Base-by-base conservation (phyloP, 2,329 filamentous ascomycete species). In the Colletotrichum tofieldiae region DNA sequence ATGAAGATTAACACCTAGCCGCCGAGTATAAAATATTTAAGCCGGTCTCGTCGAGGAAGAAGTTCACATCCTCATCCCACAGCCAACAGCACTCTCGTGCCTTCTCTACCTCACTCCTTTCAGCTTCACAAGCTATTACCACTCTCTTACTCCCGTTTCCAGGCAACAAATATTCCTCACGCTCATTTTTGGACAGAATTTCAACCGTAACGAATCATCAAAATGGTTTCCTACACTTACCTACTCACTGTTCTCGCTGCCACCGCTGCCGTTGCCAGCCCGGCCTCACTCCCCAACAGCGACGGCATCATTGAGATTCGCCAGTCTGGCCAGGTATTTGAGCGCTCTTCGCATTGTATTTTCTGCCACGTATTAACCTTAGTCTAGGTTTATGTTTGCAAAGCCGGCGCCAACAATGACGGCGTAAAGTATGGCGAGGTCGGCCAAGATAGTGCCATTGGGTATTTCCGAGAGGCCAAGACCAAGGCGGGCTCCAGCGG, bases 181-280 rank as follows among this genome's bases (percentile, higher is more conserved):
- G 11, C 35, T 37, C 35, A 7, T 37, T 37, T 9, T 37, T 1
- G 35, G 11, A 37, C 8, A 9, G 11, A 9, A 2, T 7, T 2
- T 37, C 35, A 37, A 9, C 35, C 8, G 35, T 9, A 11, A 5
- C 35, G 11, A 37, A 37, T 37, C 35, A 37, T 2, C 35, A 37
- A 37, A 37, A 37, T 37, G 35, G 35, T 37, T 37, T 37, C 35
- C 11, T 37, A 11, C 45, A 54, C 61, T 64, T 41, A 64, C 5
- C 35, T 64, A 39, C 61, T 64, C 32, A 43, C 61, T 54, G 1
- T 64, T 9, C 61, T 54, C 7, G 61, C 49, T 26, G 61, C 61
- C 0, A 54, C 61, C 6, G 37, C 29, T 37, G 49, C 47, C 23
- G 26, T 64, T 35, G 61, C 61, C 49, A 41, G 47, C 35, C 61